These are phyloP conservation scores for Pelargonium cotyledonis DNA, from an alignment of 441 rosid genomes.

Conservation along the genomic window DNA sequence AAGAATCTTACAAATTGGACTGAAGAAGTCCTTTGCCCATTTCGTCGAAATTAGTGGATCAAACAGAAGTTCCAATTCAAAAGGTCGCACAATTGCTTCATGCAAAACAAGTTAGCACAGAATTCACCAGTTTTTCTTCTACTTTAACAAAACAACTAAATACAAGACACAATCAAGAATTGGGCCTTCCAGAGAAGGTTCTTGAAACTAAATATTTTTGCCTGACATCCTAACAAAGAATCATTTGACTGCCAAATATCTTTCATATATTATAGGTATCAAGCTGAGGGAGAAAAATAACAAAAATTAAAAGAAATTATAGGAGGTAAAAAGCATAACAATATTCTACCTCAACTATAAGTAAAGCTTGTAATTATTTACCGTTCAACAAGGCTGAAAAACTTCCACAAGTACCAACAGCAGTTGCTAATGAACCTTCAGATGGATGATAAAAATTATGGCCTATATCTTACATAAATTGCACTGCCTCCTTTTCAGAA, in stretches of 20 bases:
- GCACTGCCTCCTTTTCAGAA: not conserved
- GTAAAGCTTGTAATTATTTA: not conserved
- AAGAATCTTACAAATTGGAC: not conserved
- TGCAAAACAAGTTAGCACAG: not conserved
- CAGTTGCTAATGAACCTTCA: not conserved
- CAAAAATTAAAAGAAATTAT: slow-evolving; percentile 5
- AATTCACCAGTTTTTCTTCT: not conserved
- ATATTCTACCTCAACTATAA: not conserved
- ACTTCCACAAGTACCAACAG: not conserved
- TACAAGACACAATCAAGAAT: not conserved
- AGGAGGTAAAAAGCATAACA: not conserved
- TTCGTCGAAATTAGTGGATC: not conserved
- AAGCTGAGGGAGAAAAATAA: not conserved
- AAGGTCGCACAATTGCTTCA: not conserved
- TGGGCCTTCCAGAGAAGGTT: not conserved
- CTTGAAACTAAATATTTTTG: not conserved
- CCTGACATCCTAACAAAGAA: not conserved
- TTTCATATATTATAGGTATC: not conserved
- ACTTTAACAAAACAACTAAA: not conserved
- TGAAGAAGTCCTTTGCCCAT: not conserved
- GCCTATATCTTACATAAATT: not conserved
- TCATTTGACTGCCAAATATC: not conserved
- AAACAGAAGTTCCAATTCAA: not conserved
- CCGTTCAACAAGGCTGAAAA: not conserved
- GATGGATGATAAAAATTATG: not conserved